A percentile compares a stretch with the other conserved stretches of the same genome.
phyloP scores from a whole-genome alignment of 768 basidiomycete species.

The Kockovaella imperatae region DNA sequence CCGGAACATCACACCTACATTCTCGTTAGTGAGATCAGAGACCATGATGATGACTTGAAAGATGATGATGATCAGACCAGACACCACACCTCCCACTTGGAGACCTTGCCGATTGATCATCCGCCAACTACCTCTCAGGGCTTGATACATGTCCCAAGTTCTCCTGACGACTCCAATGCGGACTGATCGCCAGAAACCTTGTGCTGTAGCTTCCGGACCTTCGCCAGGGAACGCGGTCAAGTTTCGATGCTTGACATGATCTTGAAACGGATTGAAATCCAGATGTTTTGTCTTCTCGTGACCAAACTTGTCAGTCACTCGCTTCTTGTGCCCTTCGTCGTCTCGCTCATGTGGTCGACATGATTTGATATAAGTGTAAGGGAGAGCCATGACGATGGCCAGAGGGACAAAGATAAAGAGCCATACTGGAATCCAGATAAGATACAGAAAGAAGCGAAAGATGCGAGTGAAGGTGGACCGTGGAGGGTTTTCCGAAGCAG shows the following conservation, averaged over 20 bases:
- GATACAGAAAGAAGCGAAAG: not conserved
- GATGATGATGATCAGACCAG: slow-evolving; percentile 11
- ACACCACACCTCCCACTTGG: slow-evolving; percentile 22
- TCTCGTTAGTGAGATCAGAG: slow-evolving; percentile 7
- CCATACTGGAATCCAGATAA: not conserved
- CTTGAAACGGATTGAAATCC: no score
- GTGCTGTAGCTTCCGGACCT: no score
- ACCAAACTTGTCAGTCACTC: no score
- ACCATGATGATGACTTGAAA: slow-evolving; percentile 23
- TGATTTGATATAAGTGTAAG: no score
- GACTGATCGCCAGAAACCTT: no score
- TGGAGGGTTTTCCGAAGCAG: no score
- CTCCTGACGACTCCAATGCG: no score
- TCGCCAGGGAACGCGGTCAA: not conserved
- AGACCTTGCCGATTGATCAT: slow-evolving; percentile 21
- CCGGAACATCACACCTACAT: no score
- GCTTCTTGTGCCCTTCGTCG: no score
- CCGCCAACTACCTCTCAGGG: slow-evolving; percentile 9
- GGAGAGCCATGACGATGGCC: not conserved
- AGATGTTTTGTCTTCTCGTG: no score
- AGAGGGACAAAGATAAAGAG: not conserved
- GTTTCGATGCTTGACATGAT: no score
- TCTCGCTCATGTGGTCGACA: slow-evolving; percentile 1
- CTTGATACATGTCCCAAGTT: slow-evolving; percentile 20
- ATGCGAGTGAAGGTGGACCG: no score